Conservation (phyloP, 768 basidiomycete species). For the Suillus brevipes region DNA sequence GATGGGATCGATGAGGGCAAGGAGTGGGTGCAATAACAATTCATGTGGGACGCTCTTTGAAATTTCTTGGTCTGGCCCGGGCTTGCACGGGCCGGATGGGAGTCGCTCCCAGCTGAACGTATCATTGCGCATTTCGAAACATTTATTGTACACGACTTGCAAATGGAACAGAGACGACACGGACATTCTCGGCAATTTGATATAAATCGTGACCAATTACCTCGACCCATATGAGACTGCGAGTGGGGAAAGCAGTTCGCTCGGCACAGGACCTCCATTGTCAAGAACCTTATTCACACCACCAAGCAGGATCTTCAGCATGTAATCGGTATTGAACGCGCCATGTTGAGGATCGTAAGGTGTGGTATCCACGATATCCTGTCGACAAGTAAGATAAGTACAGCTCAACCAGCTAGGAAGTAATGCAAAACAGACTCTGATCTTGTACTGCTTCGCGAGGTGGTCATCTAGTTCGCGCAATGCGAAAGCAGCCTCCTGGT, state of each 20-base stretch:
- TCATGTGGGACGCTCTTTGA: background rate
- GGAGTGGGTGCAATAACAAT: background rate
- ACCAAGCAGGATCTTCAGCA: slow-evolving; percentile 12
- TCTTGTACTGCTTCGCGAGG: slow-evolving; percentile 13
- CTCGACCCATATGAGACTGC: background rate
- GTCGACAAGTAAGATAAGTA: background rate
- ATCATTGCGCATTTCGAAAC: background rate
- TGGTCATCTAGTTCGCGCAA: slow-evolving; percentile 36
- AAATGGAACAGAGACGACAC: background rate
- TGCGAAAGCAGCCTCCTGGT: slow-evolving; percentile 29
- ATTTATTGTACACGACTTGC: background rate
- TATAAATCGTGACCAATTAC: background rate
- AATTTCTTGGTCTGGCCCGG: background rate
- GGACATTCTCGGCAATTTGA: background rate
- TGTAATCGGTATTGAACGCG: slow-evolving; percentile 11
- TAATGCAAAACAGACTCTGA: slow-evolving; percentile 5
- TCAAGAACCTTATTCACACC: slow-evolving; percentile 9
- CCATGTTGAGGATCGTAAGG: slow-evolving; percentile 19
- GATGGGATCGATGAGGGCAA: background rate
- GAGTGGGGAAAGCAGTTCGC: slow-evolving; percentile 16
- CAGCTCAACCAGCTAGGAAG: background rate
- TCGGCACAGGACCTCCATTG: slow-evolving; percentile 7
- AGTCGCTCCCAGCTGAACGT: background rate
- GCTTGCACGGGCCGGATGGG: background rate
- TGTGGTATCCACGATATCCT: slow-evolving; percentile 45